Evolutionary conservation across 1,284 basidiomycete genomes (phyloP), one percentile per base, ranked within the genome.

Genomic region (Leucocoprinus gongylophorus): DNA sequence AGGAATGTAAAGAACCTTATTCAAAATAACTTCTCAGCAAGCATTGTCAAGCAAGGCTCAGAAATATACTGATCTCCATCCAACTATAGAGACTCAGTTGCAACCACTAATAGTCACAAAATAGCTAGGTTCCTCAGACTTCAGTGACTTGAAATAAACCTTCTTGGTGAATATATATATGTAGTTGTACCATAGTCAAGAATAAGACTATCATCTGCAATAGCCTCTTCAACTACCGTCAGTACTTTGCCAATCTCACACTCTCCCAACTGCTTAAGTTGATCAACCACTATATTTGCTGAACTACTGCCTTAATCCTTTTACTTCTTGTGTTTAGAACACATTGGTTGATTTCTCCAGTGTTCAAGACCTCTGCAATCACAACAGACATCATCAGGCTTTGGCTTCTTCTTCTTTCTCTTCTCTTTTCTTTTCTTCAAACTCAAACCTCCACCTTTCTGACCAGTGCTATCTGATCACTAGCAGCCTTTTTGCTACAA

Each of bases 61-160:
- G 29, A 55, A 49, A 21, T 29, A 10, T 28, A 55, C 32, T 33
- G 50, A 39, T 26, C 53, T 49, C n/a, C 10, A 17, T 5, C 54
- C 54, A 6, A 21, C 26, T 4, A 55, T 44, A 37, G 51, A 35
- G 5, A 55, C 39, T 18, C 37, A 2, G 26, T 48, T 33, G 29
- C 10, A n/a, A 21, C 52, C 48, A 5, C 54, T 51, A 33, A 54
- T 46, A 41, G 51, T 44, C 12, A 56, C 41, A 39, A 28, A 45
- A 3, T 56, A 30, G 28, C 18, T 15, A 9, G 33, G 6, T n/a
- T 9, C 17, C 28, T 32, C 30, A 32, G 30, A 13, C 6, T 7
- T 32, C 30, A 32, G 6, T 13, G 30, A 32, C 6, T 6, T 13
- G 30, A 32, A 32, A 32, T 7, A 32, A 7, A 7, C 30, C 30